Evolutionary conservation across 2,329 filamentous ascomycete genomes (phyloP).

Genomic region (Xylaria sp.): DNA sequence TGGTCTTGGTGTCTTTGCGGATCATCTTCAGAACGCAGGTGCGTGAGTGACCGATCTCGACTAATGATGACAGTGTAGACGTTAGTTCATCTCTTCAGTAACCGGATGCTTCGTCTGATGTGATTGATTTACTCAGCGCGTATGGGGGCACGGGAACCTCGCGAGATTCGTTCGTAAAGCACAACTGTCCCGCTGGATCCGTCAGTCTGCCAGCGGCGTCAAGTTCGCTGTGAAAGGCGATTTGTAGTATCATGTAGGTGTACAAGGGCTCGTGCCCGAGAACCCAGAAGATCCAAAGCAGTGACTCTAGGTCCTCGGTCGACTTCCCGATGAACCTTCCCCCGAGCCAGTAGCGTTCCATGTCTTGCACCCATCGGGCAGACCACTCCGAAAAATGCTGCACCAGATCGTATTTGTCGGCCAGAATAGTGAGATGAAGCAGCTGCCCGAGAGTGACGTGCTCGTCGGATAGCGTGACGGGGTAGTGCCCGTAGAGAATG

Average conservation of each 20-base stretch:
- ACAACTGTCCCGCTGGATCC: slow-evolving; percentile 22
- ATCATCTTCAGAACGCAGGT: slow-evolving; percentile 29
- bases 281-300: slow-evolving; percentile 37
- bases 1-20: slow-evolving; percentile 26
- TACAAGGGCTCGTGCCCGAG: slow-evolving; percentile 38
- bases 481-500: slow-evolving; percentile 32
- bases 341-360: slow-evolving; percentile 29
- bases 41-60: slow-evolving; percentile 30
- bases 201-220: slow-evolving; percentile 26
- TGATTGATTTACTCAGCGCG: slow-evolving; percentile 23
- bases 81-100: slow-evolving; percentile 5
- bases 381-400: slow-evolving; percentile 24
- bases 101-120: background rate
- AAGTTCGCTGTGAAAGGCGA: slow-evolving; percentile 29
- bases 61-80: background rate
- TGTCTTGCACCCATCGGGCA: slow-evolving; percentile 28
- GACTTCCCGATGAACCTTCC: slow-evolving; percentile 22
- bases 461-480: background rate
- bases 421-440: slow-evolving; percentile 26
- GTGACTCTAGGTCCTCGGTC: slow-evolving; percentile 28
- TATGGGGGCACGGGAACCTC: slow-evolving; percentile 26
- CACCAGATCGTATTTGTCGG: slow-evolving; percentile 36
- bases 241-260: slow-evolving; percentile 32
- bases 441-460: slow-evolving; percentile 26
- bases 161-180: slow-evolving; percentile 25